Percentiles rank a stretch among this genome's conserved stretches.
Conservation (phyloP, 495 filamentous ascomycete species). For the Lepraria neglecta region DNA sequence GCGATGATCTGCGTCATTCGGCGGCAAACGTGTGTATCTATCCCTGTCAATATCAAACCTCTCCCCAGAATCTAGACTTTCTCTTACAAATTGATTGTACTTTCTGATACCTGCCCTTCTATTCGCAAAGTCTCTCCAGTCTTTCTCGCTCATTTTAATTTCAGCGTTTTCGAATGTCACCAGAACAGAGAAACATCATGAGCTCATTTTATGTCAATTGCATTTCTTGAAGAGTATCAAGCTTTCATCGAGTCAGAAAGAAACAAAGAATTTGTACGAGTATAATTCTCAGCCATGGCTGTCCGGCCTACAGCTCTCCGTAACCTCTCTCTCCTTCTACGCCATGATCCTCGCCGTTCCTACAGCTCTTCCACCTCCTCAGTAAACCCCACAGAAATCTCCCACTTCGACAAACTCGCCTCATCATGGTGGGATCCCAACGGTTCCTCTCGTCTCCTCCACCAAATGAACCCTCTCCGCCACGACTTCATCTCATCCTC, state of each 20-base stretch:
- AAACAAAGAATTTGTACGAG: neutral
- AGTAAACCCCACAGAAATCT: conserved; percentile 79
- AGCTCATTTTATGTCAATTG: no score
- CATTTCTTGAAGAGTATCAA: no score
- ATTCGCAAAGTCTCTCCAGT: no score
- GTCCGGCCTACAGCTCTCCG: conserved; percentile 10
- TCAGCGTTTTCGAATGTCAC: no score
- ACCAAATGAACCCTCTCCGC: conserved; percentile 96
- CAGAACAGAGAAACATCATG: no score
- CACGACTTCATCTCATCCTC: conserved; percentile 83
- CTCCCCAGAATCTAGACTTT: no score
- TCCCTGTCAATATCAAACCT: no score
- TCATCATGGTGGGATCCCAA: conserved; percentile 96
- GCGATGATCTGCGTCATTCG: conserved; percentile 22
- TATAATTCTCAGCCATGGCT: neutral
- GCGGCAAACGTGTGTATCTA: no score
- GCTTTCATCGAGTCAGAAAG: no score
- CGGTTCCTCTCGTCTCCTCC: conserved; percentile 83
- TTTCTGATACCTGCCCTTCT: no score
- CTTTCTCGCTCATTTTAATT: no score
- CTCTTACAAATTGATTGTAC: no score
- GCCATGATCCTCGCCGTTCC: conserved; percentile 6
- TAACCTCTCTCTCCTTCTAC: conserved; percentile 14
- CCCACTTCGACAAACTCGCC: conserved; percentile 90
- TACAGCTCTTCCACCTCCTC: conserved; percentile 47